phyloP scores from a whole-genome alignment of 441 rosid species.

The Corymbia citriodora region DNA sequence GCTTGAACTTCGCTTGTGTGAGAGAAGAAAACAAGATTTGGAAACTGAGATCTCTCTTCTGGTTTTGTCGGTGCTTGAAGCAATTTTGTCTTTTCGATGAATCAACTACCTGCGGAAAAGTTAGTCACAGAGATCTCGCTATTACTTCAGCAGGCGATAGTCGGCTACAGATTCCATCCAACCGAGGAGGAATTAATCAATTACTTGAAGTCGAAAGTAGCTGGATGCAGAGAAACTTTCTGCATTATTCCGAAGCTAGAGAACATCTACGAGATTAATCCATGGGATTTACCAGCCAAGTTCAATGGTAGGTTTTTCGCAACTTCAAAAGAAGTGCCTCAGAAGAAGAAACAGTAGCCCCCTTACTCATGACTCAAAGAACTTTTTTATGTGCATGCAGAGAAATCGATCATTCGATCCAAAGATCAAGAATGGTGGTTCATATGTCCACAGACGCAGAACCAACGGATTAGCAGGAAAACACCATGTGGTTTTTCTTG shows the following conservation, averaged over 20 bases:
- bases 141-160: background rate
- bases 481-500: background rate
- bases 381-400: background rate
- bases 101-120: background rate
- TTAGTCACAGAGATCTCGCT: background rate
- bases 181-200: background rate
- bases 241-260: background rate
- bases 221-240: background rate
- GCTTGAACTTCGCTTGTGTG: no score
- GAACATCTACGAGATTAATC: background rate
- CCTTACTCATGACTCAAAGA: background rate
- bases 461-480: background rate
- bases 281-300: background rate
- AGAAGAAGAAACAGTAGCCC: background rate
- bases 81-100: background rate
- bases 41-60: no score
- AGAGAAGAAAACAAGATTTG: no score
- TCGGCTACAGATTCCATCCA: conserved; percentile 1
- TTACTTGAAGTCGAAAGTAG: background rate
- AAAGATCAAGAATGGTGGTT: background rate
- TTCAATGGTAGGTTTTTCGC: background rate
- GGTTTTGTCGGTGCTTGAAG: no score
- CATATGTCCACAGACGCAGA: background rate
- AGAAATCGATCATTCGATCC: background rate
- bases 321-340: background rate